Base-by-base conservation (phyloP, 2,329 filamentous ascomycete species). In the Sclerotinia glacialis region DNA sequence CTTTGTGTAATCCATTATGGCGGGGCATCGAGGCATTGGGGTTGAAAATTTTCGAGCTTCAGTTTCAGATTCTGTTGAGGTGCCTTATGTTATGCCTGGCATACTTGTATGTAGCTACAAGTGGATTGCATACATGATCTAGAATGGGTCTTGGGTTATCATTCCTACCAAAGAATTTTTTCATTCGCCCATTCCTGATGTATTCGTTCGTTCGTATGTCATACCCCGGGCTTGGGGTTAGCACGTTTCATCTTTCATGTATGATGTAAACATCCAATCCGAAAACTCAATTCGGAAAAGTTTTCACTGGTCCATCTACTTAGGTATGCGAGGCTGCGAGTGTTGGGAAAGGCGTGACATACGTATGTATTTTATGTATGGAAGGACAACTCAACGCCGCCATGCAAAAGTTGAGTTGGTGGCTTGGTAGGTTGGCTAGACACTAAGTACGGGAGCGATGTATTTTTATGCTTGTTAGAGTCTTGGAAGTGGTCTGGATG, bases 221-320 rank as follows among this genome's bases (percentile, higher is more conserved):
- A n/a, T 56, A 55, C 21, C 58, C 44, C 44, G 18, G 58, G 28
- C 8, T 49, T 4, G 11, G 8, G n/a, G 5, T 23, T 60, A 61
- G 58, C 7, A 49, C 58, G 58, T 61, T 61, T 61, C 58, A 61
- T 61, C 28, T 37, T 58, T 61, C 56, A 49, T 61, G 58, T 61
- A 50, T 49, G 44, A 50, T 61, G 46, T 49, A 49, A 23, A 26
- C 4, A 61, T 61, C 58, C 44, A 61, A 61, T 61, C 44, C 44
- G 7, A 37, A 61, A n/a, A 23, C 28, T 49, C 28, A 49, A 49
- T 49, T 49, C n/a, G 58, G 44, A 49, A 61, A 47, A 61, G 21
- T 37, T 49, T 60, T 60, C 58, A 49, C 44, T 37, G 11, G 42
- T n/a, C 56, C 18, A 23, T 60, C 21, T 49, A 37, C 58, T 34